These are phyloP conservation scores for Ceratocystis cubensis DNA, from an alignment of 2,329 filamentous ascomycete species.

Conservation along the genomic window DNA sequence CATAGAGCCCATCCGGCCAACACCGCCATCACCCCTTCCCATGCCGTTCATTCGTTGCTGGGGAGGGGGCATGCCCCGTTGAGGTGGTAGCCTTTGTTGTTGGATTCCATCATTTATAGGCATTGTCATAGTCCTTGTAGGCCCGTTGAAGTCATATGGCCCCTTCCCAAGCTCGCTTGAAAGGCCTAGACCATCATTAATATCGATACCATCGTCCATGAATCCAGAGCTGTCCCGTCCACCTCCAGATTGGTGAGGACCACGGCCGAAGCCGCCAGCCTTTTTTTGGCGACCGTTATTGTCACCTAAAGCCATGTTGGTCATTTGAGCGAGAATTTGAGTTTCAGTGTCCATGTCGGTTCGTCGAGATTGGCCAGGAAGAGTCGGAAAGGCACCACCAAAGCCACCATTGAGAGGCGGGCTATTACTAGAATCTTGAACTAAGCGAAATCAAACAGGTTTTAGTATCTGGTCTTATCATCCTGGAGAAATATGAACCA, in stretches of 20 bases:
- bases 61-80: slow-evolving; percentile 25
- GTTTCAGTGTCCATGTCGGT: slow-evolving; percentile 19
- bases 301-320: slow-evolving; percentile 13
- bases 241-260: not conserved
- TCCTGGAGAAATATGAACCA: not conserved
- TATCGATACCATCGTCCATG: slow-evolving; percentile 28
- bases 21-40: slow-evolving; percentile 32
- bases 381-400: slow-evolving; percentile 16
- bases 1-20: slow-evolving; percentile 29
- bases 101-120: slow-evolving; percentile 36
- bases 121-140: slow-evolving; percentile 50
- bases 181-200: slow-evolving; percentile 28
- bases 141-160: slow-evolving; percentile 36
- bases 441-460: not conserved
- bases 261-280: slow-evolving; percentile 16
- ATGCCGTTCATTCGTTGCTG: slow-evolving; percentile 33
- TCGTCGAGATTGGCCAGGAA: slow-evolving; percentile 16
- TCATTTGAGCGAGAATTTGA: slow-evolving; percentile 19
- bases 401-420: slow-evolving; percentile 14
- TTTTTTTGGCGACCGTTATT: slow-evolving; percentile 6
- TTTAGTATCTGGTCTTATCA: not conserved
- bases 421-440: slow-evolving; percentile 3
- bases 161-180: slow-evolving; percentile 24
- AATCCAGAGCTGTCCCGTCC: slow-evolving; percentile 21
- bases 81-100: slow-evolving; percentile 27